Evolutionary conservation across 2,329 filamentous ascomycete species (phyloP).

Genomic region (Exophiala alcalophila): DNA sequence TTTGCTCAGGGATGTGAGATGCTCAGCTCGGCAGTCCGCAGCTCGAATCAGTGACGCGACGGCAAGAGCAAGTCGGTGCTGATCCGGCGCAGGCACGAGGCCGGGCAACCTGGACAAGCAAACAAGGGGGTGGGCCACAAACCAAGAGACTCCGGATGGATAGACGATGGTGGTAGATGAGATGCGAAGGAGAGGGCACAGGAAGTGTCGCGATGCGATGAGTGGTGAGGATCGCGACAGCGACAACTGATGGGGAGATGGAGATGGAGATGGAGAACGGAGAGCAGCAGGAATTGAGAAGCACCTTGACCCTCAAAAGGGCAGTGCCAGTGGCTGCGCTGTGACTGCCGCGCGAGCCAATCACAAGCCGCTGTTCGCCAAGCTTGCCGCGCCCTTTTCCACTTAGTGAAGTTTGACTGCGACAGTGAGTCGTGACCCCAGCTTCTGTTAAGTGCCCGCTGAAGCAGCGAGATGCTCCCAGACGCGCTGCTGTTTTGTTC

Average conservation of each 20-base stretch:
- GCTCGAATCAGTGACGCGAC: conserved; percentile 17
- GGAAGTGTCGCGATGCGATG: conserved; percentile 13
- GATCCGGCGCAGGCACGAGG: conserved; percentile 7
- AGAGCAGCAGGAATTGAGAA: conserved; percentile 17
- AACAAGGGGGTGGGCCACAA: conserved; percentile 12
- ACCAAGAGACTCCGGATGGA: conserved; percentile 13
- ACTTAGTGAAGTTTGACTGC: no score
- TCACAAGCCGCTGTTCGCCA: no score
- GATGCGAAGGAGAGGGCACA: conserved; percentile 19
- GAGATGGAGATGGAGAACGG: no score
- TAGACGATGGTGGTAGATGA: conserved; percentile 9
- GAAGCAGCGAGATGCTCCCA: no score
- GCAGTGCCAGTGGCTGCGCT: no score
- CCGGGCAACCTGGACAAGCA: conserved; percentile 1
- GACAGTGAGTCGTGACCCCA: no score
- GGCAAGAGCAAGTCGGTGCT: conserved; percentile 5
- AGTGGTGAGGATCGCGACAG: conserved; percentile 16
- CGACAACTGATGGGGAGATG: conserved; percentile 21
- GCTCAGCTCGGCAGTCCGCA: conserved; percentile 9
- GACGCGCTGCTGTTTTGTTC: no score
- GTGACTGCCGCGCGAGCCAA: no score
- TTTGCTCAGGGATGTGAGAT: neutral
- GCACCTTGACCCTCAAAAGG: no score
- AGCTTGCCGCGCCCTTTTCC: no score
- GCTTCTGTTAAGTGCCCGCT: no score